Percentiles rank a stretch among this genome's conserved stretches.
Evolutionary conservation across 768 basidiomycete genomes (phyloP).

Genomic region (Calocera cornea): DNA sequence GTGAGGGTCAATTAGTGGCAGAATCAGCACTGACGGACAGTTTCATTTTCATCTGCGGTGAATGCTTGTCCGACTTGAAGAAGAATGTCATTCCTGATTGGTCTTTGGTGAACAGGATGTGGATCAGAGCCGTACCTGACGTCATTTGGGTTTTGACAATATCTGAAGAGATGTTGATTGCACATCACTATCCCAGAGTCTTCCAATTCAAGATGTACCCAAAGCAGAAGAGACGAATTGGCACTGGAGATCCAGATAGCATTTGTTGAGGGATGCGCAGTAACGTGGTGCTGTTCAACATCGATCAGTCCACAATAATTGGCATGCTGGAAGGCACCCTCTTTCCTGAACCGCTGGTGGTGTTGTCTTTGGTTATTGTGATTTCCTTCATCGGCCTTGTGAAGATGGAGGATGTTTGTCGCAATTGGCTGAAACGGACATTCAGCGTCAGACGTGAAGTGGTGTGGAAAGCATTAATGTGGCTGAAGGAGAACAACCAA

Average conservation of each 20-base stretch:
- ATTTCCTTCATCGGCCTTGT: conserved; percentile 28
- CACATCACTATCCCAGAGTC: conserved; percentile 22
- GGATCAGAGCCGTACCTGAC: conserved; percentile 27
- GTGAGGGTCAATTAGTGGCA: too few species aligned
- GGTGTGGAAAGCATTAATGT: conserved; percentile 24
- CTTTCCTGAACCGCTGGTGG: conserved; percentile 22
- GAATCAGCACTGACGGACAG: too few species aligned
- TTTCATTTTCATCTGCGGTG: too few species aligned
- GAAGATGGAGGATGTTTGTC: conserved; percentile 13
- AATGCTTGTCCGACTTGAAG: too few species aligned
- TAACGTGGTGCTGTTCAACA: conserved; percentile 25
- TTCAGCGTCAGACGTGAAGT: conserved; percentile 25
- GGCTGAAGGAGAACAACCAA: conserved; percentile 29
- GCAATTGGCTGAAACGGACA: conserved; percentile 19
- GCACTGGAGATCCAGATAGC: neutral
- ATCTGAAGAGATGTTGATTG: conserved; percentile 29
- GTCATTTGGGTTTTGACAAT: conserved; percentile 24
- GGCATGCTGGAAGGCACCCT: conserved; percentile 26
- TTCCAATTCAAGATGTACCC: conserved; percentile 30
- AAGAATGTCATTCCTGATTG: too few species aligned
- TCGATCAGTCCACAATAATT: conserved; percentile 20
- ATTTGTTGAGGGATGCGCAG: conserved; percentile 26
- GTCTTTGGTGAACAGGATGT: conserved; percentile 29
- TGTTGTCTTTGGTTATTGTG: conserved; percentile 25
- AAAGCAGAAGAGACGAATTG: conserved; percentile 12